These are phyloP conservation scores for Globisporangium solare DNA, from an alignment of 352 stramenopile species.

Conservation along the genomic window DNA sequence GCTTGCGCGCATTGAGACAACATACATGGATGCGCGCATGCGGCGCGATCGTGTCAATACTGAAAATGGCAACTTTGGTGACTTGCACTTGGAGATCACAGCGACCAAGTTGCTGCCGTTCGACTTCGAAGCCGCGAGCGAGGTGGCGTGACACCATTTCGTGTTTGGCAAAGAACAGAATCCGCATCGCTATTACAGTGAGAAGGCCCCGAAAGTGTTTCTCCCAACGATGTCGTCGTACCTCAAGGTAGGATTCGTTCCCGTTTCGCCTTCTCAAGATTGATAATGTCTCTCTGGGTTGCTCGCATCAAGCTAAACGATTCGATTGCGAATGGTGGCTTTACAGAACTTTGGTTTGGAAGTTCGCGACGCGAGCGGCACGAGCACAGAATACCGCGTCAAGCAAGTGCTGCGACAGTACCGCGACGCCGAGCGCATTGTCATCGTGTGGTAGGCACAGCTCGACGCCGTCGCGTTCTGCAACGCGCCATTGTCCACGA, in stretches of 20 bases:
- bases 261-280: too few relatives aligned
- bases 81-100: slow-evolving; percentile 23
- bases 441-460: slow-evolving; percentile 37
- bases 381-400: slow-evolving; percentile 29
- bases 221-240: slow-evolving; percentile 5
- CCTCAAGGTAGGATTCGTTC: slow-evolving; percentile 5
- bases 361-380: slow-evolving; percentile 22
- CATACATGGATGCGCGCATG: slow-evolving; percentile 21
- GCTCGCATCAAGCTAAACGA: too few relatives aligned
- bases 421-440: slow-evolving; percentile 29
- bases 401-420: slow-evolving; percentile 33
- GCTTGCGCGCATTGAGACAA: slow-evolving; percentile 14
- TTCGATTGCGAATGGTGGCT: slow-evolving; percentile 1
- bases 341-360: slow-evolving; percentile 26
- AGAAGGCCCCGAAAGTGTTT: slow-evolving; percentile 21
- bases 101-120: slow-evolving; percentile 31
- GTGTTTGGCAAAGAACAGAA: slow-evolving; percentile 20
- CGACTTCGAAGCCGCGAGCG: slow-evolving; percentile 16
- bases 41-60: slow-evolving; percentile 8
- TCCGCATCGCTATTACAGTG: slow-evolving; percentile 27
- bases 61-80: slow-evolving; percentile 10
- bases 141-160: slow-evolving; percentile 40
- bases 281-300: too few relatives aligned
- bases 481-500: slow-evolving; percentile 22
- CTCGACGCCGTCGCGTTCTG: slow-evolving; percentile 42